Conservation (phyloP, 1,284 basidiomycete genomes). For the Sphaerobolus stellatus region DNA sequence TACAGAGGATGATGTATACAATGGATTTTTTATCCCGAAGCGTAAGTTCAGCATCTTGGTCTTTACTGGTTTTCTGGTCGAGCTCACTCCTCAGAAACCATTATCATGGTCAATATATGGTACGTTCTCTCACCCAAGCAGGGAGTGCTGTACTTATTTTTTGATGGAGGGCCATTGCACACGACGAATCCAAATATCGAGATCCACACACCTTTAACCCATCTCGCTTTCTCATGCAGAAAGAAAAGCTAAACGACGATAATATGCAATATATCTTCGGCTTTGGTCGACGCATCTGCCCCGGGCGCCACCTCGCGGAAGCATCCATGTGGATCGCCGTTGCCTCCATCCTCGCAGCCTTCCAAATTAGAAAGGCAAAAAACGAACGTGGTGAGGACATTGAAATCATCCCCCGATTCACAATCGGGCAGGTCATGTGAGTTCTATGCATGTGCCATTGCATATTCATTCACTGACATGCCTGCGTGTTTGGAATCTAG, state of each 20-base stretch:
- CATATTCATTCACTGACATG: background rate
- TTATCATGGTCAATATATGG: background rate
- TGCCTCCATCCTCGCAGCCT: background rate
- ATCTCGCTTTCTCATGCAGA: background rate
- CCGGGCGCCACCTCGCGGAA: constrained; percentile 8
- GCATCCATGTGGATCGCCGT: constrained; percentile 7
- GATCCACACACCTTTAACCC: background rate
- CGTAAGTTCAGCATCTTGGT: background rate
- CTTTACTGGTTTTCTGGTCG: background rate
- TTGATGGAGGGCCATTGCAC: background rate
- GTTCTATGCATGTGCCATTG: background rate
- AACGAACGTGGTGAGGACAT: constrained; percentile 1
- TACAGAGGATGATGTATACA: constrained; percentile 19
- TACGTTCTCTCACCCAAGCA: background rate
- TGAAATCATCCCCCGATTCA: background rate
- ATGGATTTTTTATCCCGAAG: constrained; percentile 17
- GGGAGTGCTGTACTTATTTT: background rate
- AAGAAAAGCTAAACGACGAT: background rate
- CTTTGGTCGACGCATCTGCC: constrained; percentile 9
- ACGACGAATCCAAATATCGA: background rate
- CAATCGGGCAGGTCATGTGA: background rate
- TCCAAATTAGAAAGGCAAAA: background rate
- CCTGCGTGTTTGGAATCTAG: background rate
- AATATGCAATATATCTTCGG: constrained; percentile 7
- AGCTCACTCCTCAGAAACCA: background rate